Conservation (phyloP, 495 filamentous ascomycete genomes). For the Sporormia fimetaria region DNA sequence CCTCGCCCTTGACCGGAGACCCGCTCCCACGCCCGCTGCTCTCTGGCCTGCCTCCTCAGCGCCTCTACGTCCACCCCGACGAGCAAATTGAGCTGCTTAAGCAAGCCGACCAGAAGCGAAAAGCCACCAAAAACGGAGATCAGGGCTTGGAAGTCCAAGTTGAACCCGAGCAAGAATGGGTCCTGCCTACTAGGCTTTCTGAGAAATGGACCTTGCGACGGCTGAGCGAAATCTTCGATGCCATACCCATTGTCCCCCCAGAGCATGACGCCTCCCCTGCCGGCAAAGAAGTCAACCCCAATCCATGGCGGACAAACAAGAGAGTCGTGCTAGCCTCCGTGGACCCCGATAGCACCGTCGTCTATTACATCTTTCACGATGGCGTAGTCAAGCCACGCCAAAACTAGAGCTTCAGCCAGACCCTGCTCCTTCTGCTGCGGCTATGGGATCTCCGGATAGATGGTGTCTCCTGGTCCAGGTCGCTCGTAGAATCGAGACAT, state of each 20-base stretch:
- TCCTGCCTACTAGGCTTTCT: slow-evolving; percentile 68
- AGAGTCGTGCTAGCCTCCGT: slow-evolving; percentile 71
- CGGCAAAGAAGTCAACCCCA: slow-evolving; percentile 24
- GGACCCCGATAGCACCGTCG: slow-evolving; percentile 81
- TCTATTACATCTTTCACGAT: slow-evolving; percentile 92
- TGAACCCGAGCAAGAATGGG: slow-evolving; percentile 58
- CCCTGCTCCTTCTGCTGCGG: neutral
- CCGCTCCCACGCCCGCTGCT: slow-evolving; percentile 53
- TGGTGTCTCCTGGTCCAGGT: slow-evolving; percentile 31
- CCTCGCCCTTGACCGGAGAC: slow-evolving; percentile 32
- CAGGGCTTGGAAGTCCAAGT: slow-evolving; percentile 41
- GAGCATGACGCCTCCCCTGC: slow-evolving; percentile 24
- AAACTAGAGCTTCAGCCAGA: slow-evolving; percentile 46
- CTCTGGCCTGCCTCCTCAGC: slow-evolving; percentile 76
- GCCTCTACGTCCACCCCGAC: slow-evolving; percentile 85
- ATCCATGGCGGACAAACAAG: slow-evolving; percentile 40
- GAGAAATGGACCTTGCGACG: slow-evolving; percentile 72
- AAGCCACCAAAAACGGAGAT: slow-evolving; percentile 18
- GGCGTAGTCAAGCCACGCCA: slow-evolving; percentile 93
- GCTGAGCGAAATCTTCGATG: slow-evolving; percentile 74
- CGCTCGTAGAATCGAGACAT: slow-evolving; percentile 32
- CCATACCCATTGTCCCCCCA: slow-evolving; percentile 43
- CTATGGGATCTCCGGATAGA: slow-evolving; percentile 35
- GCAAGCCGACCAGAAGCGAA: slow-evolving; percentile 18
- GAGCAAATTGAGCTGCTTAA: slow-evolving; percentile 67